A percentile compares a stretch with the other conserved stretches of the same genome.
These are phyloP conservation scores for Heliosperma pusillum DNA, from an alignment of 148 eudicot species.

Conservation along the genomic window DNA sequence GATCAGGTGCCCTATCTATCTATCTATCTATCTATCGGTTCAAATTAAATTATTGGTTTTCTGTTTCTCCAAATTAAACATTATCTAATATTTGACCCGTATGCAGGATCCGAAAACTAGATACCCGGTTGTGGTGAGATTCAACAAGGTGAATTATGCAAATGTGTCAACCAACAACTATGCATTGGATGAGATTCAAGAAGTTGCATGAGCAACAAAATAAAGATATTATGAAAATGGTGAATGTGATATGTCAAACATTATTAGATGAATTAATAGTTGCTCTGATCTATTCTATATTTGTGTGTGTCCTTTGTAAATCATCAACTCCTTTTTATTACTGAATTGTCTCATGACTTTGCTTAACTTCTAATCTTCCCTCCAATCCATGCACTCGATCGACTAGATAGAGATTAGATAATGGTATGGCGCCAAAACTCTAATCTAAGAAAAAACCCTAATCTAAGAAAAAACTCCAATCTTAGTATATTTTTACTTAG, in stretches of 20 bases:
- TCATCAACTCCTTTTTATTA: slow-evolving; percentile 22
- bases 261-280: slow-evolving; percentile 24
- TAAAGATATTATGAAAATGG: not conserved
- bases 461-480: too few relatives aligned
- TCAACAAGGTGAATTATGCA: slow-evolving; percentile 93
- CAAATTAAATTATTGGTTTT: too few relatives aligned
- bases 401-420: too few relatives aligned
- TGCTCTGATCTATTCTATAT: slow-evolving; percentile 2
- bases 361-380: not conserved
- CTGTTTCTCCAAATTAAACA: not conserved
- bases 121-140: slow-evolving; percentile 91
- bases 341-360: slow-evolving; percentile 19
- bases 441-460: too few relatives aligned
- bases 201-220: slow-evolving; percentile 39
- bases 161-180: slow-evolving; percentile 95
- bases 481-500: too few relatives aligned
- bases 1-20: slow-evolving; percentile 43
- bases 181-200: slow-evolving; percentile 88
- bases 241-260: not conserved
- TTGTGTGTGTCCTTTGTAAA: slow-evolving; percentile 26
- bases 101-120: slow-evolving; percentile 80
- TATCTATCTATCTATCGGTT: too few relatives aligned
- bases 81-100: not conserved
- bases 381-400: too few relatives aligned
- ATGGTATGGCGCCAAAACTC: too few relatives aligned